Percentiles rank a stretch among this genome's conserved stretches.
Conservation (phyloP, 208 protist genomes). For the Leishmania mexicana region DNA sequence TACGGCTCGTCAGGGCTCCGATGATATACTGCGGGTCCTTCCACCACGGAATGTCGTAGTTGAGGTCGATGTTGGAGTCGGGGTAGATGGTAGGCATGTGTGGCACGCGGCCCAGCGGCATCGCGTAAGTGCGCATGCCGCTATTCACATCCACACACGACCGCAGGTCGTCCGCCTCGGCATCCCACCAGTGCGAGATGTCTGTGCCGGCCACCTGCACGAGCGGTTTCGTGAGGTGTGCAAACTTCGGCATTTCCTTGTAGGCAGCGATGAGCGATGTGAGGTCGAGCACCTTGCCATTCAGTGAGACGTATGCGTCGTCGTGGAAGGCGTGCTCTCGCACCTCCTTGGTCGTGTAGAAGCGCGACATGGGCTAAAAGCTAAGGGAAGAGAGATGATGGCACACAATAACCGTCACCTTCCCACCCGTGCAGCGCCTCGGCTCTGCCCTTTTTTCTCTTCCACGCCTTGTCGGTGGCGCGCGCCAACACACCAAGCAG, state of each 20-base stretch:
- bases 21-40: slow-evolving; percentile 85
- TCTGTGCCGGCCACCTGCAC: slow-evolving; percentile 86
- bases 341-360: slow-evolving; percentile 92
- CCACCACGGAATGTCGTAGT: slow-evolving; percentile 93
- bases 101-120: slow-evolving; percentile 87
- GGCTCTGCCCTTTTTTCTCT: background rate
- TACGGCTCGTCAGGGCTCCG: slow-evolving; percentile 86
- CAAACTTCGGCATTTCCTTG: slow-evolving; percentile 47
- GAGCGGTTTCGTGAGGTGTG: slow-evolving; percentile 72
- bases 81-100: slow-evolving; percentile 88
- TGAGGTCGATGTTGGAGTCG: slow-evolving; percentile 81
- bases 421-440: background rate
- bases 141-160: slow-evolving; percentile 86
- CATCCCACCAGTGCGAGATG: slow-evolving; percentile 94
- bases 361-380: slow-evolving; percentile 55
- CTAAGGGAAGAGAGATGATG: background rate
- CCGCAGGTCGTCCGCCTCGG: slow-evolving; percentile 67
- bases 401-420: background rate
- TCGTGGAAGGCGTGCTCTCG: slow-evolving; percentile 85
- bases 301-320: slow-evolving; percentile 89
- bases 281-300: slow-evolving; percentile 91
- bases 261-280: slow-evolving; percentile 84
- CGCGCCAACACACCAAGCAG: background rate
- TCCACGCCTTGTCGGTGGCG: background rate
- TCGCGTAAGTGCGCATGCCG: slow-evolving; percentile 84